These are phyloP conservation scores for Mycocentrospora acerina DNA, from an alignment of 2,329 filamentous ascomycete species.

Conservation along the genomic window DNA sequence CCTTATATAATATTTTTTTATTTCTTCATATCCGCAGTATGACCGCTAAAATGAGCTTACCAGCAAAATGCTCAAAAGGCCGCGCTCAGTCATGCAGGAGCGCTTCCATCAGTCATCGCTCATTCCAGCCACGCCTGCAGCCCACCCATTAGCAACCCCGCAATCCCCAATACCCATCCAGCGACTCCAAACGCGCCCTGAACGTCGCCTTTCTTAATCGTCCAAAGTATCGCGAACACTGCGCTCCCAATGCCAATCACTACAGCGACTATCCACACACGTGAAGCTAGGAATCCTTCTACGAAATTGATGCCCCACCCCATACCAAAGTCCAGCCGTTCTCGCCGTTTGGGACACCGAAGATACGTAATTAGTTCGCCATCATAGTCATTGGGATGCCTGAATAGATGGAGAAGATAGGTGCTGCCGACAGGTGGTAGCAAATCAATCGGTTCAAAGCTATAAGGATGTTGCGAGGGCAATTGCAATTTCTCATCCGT, in stretches of 20 bases:
- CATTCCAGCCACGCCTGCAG: slow-evolving; percentile 36
- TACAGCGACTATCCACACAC: slow-evolving; percentile 33
- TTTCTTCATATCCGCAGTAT: background rate
- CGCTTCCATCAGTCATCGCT: background rate
- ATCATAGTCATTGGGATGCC: slow-evolving; percentile 44
- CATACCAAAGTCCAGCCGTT: slow-evolving; percentile 36
- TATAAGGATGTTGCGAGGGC: slow-evolving; percentile 33
- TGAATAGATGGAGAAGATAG: slow-evolving; percentile 44
- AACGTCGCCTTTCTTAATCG: slow-evolving; percentile 33
- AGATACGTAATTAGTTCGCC: slow-evolving; percentile 41
- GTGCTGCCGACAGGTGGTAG: slow-evolving; percentile 41
- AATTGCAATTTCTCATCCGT: slow-evolving; percentile 11
- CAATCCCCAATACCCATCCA: slow-evolving; percentile 39
- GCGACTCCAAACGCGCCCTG: slow-evolving; percentile 46
- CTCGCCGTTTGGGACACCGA: slow-evolving; percentile 36
- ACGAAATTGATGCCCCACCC: slow-evolving; percentile 45
- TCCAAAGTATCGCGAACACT: slow-evolving; percentile 41
- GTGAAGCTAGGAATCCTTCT: slow-evolving; percentile 41
- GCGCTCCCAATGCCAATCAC: slow-evolving; percentile 31
- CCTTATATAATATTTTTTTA: too few relatives aligned
- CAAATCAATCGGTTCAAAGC: slow-evolving; percentile 41
- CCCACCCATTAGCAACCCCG: slow-evolving; percentile 34
- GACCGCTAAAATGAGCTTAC: background rate
- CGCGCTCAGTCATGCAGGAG: background rate
- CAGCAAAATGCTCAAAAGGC: slow-evolving; percentile 3